These are phyloP conservation scores for Botryotinia calthae DNA, from an alignment of 2,329 filamentous ascomycete species.

Conservation along the genomic window DNA sequence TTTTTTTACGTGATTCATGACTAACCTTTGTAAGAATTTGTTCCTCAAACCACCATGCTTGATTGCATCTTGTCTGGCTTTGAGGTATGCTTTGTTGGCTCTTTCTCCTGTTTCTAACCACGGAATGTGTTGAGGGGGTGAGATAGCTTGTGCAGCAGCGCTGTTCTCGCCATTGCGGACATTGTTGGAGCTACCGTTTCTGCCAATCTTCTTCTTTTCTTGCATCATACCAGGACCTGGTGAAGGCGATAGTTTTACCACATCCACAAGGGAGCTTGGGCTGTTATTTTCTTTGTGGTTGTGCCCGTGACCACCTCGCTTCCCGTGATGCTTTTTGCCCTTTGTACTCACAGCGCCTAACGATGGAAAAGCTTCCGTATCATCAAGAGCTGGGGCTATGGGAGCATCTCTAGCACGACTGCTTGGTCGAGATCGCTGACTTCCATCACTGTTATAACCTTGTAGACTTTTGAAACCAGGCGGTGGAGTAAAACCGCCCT, in stretches of 20 bases:
- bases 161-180: constrained; percentile 73
- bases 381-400: constrained; percentile 76
- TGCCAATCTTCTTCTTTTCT: constrained; percentile 56
- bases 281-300: constrained; percentile 61
- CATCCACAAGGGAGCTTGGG: constrained; percentile 82
- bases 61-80: constrained; percentile 91
- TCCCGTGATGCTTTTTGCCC: constrained; percentile 90
- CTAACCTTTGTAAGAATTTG: constrained; percentile 91
- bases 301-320: constrained; percentile 78
- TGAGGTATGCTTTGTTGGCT: constrained; percentile 91
- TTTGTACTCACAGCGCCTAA: constrained; percentile 75
- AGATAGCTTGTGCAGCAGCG: constrained; percentile 76
- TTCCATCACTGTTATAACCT: constrained; percentile 55
- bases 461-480: constrained; percentile 67
- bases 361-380: constrained; percentile 92
- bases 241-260: constrained; percentile 92
- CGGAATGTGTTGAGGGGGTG: constrained; percentile 85
- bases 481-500: constrained; percentile 58
- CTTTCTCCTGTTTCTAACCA: constrained; percentile 93
- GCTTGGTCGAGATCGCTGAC: constrained; percentile 75
- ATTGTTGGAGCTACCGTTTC: constrained; percentile 64
- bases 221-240: constrained; percentile 64
- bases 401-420: constrained; percentile 68
- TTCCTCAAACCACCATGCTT: constrained; percentile 95
- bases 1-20: background rate